phyloP scores from a whole-genome alignment of 345 rosid species.

The Aquilaria sinensis region DNA sequence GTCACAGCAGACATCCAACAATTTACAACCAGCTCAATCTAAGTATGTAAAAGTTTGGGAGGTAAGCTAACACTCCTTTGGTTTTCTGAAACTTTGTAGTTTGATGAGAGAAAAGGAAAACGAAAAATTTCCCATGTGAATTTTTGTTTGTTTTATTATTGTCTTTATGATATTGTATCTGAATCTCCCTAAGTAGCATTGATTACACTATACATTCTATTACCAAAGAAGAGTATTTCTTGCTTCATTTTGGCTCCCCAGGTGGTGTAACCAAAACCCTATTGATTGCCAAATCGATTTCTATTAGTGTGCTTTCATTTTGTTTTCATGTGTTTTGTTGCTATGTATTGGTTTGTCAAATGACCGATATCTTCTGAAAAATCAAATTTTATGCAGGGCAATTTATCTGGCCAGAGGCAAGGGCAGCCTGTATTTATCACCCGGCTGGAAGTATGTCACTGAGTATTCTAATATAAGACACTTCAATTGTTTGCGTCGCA shows the following conservation, averaged over 20 bases:
- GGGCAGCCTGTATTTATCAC: slow-evolving; percentile 98
- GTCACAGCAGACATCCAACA: slow-evolving; percentile 65
- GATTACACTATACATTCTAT: neutral
- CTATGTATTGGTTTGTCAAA: neutral
- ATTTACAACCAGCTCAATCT: slow-evolving; percentile 66
- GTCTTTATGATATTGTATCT: neutral
- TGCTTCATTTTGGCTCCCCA: neutral
- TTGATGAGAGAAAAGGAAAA: neutral
- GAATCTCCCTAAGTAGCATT: neutral
- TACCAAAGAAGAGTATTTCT: neutral
- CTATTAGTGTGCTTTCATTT: neutral
- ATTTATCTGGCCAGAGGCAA: slow-evolving; percentile 89
- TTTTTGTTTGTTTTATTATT: neutral
- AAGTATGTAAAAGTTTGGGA: slow-evolving; percentile 97
- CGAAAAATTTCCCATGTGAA: neutral
- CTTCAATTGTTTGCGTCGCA: slow-evolving; percentile 5
- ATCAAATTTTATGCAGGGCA: slow-evolving; percentile 52
- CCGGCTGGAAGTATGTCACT: slow-evolving; percentile 70
- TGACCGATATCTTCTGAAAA: slow-evolving; percentile 14
- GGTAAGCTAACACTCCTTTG: slow-evolving; percentile 33
- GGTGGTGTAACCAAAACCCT: neutral
- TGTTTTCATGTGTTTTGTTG: neutral
- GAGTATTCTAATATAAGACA: neutral
- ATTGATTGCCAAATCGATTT: slow-evolving; percentile 5
- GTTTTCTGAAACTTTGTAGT: neutral